These are phyloP conservation scores for Cicer yamashitae DNA, from an alignment of 306 rosid species.

Conservation along the genomic window DNA sequence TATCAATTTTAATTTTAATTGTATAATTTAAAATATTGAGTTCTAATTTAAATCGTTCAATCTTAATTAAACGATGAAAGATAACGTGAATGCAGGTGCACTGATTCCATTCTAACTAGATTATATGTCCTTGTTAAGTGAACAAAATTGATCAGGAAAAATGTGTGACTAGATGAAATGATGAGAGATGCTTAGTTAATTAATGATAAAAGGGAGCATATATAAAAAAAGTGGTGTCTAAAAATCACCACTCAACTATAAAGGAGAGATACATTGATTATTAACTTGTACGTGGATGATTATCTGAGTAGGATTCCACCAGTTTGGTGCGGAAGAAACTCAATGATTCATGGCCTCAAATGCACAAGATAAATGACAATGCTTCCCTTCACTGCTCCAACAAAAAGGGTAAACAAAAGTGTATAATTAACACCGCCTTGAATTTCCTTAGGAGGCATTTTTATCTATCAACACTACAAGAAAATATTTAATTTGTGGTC, in stretches of 20 bases:
- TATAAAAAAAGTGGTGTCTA: not conserved
- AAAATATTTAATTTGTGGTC: too few species aligned
- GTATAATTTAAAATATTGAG: too few species aligned
- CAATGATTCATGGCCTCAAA: constrained; percentile 43
- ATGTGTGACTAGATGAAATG: constrained; percentile 1
- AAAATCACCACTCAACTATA: constrained; percentile 28
- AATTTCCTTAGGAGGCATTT: too few species aligned
- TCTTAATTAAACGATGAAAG: too few species aligned
- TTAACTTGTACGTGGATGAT: constrained; percentile 41
- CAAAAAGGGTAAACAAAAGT: constrained; percentile 43
- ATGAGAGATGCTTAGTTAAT: not conserved
- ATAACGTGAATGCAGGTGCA: too few species aligned
- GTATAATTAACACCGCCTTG: too few species aligned
- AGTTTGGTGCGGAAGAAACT: constrained; percentile 50
- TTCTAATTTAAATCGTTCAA: too few species aligned
- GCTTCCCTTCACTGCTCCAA: constrained; percentile 44
- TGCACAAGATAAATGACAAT: constrained; percentile 42
- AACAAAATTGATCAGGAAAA: not conserved
- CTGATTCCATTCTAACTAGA: too few species aligned
- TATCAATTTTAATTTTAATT: too few species aligned
- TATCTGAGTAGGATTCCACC: constrained; percentile 66
- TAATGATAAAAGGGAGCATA: not conserved
- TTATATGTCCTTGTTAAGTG: not conserved
- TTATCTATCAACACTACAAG: too few species aligned
- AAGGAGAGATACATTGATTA: constrained; percentile 42